These are phyloP conservation scores for Centrapalus pauciflorus DNA, from an alignment of 129 eudicot species.

Conservation along the genomic window DNA sequence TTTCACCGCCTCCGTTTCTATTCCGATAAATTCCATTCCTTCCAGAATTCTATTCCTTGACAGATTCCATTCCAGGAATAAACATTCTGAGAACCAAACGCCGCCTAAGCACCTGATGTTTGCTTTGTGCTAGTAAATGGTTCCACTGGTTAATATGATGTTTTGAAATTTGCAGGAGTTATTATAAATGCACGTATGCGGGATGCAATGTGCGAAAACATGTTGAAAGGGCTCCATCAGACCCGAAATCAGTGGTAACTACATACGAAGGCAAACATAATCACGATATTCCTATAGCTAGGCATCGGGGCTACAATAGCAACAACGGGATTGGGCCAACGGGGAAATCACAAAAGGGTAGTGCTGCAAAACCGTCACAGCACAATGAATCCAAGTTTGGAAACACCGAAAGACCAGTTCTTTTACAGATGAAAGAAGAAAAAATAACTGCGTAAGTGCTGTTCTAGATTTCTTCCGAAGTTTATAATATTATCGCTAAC, in stretches of 20 bases:
- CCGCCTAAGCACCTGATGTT: too few species aligned
- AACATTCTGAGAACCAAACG: too few species aligned
- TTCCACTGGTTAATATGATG: neutral
- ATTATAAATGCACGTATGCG: conserved; percentile 73
- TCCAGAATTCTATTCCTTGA: too few species aligned
- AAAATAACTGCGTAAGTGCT: conserved; percentile 45
- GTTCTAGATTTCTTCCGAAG: conserved; percentile 7
- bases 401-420: conserved; percentile 47
- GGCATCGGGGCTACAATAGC: conserved; percentile 37
- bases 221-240: conserved; percentile 83
- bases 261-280: conserved; percentile 97
- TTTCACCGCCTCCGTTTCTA: too few species aligned
- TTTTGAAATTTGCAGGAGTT: conserved; percentile 61
- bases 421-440: conserved; percentile 69
- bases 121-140: neutral
- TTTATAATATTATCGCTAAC: conserved; percentile 13
- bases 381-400: conserved; percentile 47
- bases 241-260: conserved; percentile 83
- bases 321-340: conserved; percentile 5
- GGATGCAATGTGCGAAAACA: conserved; percentile 96
- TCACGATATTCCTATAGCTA: conserved; percentile 68
- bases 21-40: too few species aligned
- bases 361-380: conserved; percentile 24
- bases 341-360: conserved; percentile 25
- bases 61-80: too few species aligned